A percentile compares a stretch with the other conserved stretches of the same genome.
phyloP scores from a whole-genome alignment of 2,329 filamentous ascomycete species.

The Decorospora gaudefroyi region DNA sequence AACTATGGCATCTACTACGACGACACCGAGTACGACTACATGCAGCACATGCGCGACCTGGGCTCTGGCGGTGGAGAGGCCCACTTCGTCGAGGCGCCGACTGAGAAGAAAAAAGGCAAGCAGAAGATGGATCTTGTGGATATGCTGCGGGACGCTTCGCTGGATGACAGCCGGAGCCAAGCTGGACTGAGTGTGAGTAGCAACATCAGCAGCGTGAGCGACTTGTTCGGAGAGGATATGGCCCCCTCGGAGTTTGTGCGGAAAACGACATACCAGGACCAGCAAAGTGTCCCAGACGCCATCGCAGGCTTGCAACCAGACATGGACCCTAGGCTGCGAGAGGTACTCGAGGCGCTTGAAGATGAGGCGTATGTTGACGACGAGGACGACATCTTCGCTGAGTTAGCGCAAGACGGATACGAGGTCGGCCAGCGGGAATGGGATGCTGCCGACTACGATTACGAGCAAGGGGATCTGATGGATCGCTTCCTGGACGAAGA shows the following conservation, averaged over 20 bases:
- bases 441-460: constrained; percentile 60
- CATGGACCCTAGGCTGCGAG: constrained; percentile 91
- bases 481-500: constrained; percentile 57
- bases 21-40: constrained; percentile 96
- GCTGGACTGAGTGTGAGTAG: constrained; percentile 51
- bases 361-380: constrained; percentile 92
- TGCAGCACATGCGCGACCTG: constrained; percentile 95
- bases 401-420: constrained; percentile 68
- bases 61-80: constrained; percentile 67
- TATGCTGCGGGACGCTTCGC: constrained; percentile 64
- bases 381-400: constrained; percentile 80
- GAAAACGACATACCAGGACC: constrained; percentile 81
- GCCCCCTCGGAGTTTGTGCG: constrained; percentile 79
- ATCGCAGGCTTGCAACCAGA: constrained; percentile 95
- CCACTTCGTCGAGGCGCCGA: constrained; percentile 77
- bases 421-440: constrained; percentile 83
- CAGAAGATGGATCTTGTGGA: constrained; percentile 81
- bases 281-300: constrained; percentile 88
- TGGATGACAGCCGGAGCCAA: constrained; percentile 51
- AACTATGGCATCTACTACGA: constrained; percentile 93
- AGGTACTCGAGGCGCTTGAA: constrained; percentile 90
- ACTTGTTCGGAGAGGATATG: constrained; percentile 72
- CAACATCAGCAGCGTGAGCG: constrained; percentile 49
- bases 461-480: constrained; percentile 40
- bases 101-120: constrained; percentile 72